Conservation (phyloP, 306 rosid species). For the Sophora flavescens region DNA sequence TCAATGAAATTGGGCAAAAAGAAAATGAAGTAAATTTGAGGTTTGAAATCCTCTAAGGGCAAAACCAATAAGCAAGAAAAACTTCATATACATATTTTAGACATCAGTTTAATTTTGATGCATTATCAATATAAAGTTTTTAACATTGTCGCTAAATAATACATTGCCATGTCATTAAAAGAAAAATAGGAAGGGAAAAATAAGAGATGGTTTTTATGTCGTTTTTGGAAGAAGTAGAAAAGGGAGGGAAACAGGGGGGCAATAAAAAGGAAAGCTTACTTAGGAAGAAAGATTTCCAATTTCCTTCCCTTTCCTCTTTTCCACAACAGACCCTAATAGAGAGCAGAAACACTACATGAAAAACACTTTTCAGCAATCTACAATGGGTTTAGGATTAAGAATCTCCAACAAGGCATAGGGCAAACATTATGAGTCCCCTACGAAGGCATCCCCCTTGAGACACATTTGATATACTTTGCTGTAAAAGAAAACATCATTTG, state of each 20-base stretch:
- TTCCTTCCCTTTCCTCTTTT: slow-evolving; percentile 7
- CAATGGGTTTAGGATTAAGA: slow-evolving; percentile 10
- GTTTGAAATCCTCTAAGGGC: slow-evolving; percentile 13
- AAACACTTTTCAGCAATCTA: background rate
- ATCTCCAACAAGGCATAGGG: slow-evolving; percentile 6
- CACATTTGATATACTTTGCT: background rate
- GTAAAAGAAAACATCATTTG: slow-evolving; percentile 28
- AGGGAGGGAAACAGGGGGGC: background rate
- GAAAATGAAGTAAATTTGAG: background rate
- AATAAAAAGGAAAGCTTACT: background rate
- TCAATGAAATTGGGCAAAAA: slow-evolving; percentile 18
- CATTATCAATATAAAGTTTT: too few species aligned
- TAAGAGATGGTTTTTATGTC: background rate
- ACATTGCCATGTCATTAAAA: too few species aligned
- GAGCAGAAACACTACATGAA: background rate
- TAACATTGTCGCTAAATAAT: too few species aligned
- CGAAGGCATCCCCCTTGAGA: slow-evolving; percentile 30
- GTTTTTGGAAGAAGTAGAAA: background rate
- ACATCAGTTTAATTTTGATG: too few species aligned
- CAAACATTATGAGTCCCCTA: slow-evolving; percentile 4
- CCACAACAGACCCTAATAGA: background rate
- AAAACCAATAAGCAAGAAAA: background rate
- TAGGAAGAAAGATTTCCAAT: background rate
- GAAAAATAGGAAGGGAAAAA: background rate
- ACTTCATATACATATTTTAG: background rate